Conservation (phyloP, 2,329 filamentous ascomycete species). For the Alternaria conjuncta region DNA sequence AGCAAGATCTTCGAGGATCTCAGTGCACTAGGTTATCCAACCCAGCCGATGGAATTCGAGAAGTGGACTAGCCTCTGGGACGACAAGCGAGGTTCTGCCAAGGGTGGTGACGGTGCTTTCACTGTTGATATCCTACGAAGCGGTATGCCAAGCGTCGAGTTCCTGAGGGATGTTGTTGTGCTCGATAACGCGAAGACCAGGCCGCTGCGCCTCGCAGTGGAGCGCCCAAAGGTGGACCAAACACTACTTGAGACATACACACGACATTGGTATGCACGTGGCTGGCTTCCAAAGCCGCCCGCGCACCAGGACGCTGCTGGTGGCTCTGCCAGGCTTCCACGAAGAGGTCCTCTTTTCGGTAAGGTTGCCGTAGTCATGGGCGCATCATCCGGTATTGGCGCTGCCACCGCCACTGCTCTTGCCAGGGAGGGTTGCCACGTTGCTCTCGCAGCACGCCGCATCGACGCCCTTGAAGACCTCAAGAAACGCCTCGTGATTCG, state of each 20-base stretch:
- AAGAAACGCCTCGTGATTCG: slow-evolving; percentile 65
- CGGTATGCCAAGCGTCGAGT: slow-evolving; percentile 79
- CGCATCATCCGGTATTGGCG: slow-evolving; percentile 79
- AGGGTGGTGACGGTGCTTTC: slow-evolving; percentile 73
- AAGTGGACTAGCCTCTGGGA: slow-evolving; percentile 78
- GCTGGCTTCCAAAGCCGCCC: slow-evolving; percentile 74
- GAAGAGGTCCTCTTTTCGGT: slow-evolving; percentile 67
- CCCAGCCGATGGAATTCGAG: slow-evolving; percentile 69
- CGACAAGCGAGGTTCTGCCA: slow-evolving; percentile 69
- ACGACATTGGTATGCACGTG: slow-evolving; percentile 79
- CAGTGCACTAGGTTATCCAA: slow-evolving; percentile 72
- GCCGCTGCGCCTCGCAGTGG: slow-evolving; percentile 63
- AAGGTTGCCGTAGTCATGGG: slow-evolving; percentile 79
- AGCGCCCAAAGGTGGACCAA: slow-evolving; percentile 72
- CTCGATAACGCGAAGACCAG: slow-evolving; percentile 74
- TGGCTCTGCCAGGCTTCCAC: slow-evolving; percentile 53
- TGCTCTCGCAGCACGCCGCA: slow-evolving; percentile 73
- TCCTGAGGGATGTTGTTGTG: slow-evolving; percentile 73
- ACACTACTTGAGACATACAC: slow-evolving; percentile 78
- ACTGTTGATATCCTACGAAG: slow-evolving; percentile 80
- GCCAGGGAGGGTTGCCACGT: slow-evolving; percentile 75
- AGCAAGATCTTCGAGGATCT: slow-evolving; percentile 70
- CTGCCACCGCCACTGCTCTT: slow-evolving; percentile 72
- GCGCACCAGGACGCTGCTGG: slow-evolving; percentile 56
- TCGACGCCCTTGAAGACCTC: slow-evolving; percentile 70